These are phyloP conservation scores for Exserohilum turcica DNA, from an alignment of 2,329 filamentous ascomycete genomes.

Conservation along the genomic window DNA sequence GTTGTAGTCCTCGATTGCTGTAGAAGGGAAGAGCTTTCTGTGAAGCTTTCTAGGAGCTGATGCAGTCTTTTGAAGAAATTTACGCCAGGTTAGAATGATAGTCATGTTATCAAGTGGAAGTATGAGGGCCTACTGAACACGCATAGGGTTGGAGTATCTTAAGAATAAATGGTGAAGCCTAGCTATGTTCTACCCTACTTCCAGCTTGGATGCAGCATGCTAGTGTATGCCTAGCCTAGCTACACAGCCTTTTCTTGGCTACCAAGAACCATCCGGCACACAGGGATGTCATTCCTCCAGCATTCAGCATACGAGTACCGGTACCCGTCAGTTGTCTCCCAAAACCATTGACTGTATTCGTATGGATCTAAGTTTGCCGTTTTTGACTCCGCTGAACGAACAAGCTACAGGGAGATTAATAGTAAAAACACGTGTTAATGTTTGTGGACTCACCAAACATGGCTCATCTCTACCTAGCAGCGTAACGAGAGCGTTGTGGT, in stretches of 20 bases:
- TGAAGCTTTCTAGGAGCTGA: neutral
- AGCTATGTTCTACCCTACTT: neutral
- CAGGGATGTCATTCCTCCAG: neutral
- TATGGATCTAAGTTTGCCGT: neutral
- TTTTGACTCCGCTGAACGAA: neutral
- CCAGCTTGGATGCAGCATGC: neutral
- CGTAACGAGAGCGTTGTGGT: neutral
- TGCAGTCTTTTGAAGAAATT: neutral
- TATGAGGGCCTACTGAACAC: neutral
- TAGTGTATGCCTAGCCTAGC: neutral
- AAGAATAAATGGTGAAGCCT: too few species aligned
- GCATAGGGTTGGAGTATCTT: neutral
- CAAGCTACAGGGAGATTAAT: neutral
- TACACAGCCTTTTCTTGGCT: neutral
- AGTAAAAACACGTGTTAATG: too few species aligned
- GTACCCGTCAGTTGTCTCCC: conserved; percentile 1
- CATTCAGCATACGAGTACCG: conserved; percentile 2
- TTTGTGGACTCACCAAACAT: neutral
- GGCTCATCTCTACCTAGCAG: neutral
- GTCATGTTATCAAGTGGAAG: too few species aligned
- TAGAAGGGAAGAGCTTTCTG: neutral
- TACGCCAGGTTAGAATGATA: too few species aligned
- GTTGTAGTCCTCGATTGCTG: neutral
- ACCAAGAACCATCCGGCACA: conserved; percentile 1
- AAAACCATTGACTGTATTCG: neutral